Evolutionary conservation across 73 alveolate species (phyloP).

Genomic region (Blepharisma japonicum): DNA sequence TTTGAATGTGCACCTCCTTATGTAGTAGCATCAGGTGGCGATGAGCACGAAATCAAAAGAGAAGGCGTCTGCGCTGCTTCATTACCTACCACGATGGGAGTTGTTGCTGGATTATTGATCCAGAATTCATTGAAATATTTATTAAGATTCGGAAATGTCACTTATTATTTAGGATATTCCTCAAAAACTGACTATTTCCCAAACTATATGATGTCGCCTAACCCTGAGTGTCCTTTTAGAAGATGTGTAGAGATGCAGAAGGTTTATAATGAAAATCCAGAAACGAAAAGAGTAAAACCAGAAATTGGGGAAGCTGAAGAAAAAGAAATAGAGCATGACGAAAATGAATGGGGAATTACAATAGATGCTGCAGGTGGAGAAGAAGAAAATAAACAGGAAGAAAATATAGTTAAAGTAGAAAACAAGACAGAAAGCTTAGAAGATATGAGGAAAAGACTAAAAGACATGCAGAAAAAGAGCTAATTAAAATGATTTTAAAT

Average conservation of each 20-base stretch:
- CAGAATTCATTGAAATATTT: constrained; percentile 85
- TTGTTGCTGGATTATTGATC: constrained; percentile 92
- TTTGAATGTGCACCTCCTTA: constrained; percentile 99
- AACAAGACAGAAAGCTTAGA: constrained; percentile 13
- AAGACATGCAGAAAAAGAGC: constrained; percentile 7
- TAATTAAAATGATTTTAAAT: neutral
- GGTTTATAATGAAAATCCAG: neutral
- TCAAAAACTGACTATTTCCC: constrained; percentile 88
- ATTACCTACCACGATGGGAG: constrained; percentile 99
- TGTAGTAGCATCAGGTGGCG: constrained; percentile 93
- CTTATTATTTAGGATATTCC: constrained; percentile 83
- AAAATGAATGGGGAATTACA: constrained; percentile 22
- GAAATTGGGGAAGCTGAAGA: neutral
- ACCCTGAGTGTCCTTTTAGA: constrained; percentile 65
- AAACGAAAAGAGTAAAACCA: neutral
- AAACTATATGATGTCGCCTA: constrained; percentile 77
- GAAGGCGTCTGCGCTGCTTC: constrained; percentile 99
- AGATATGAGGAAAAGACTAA: constrained; percentile 16
- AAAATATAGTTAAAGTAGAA: neutral
- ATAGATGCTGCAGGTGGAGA: neutral
- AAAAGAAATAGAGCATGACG: neutral
- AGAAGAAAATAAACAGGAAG: neutral
- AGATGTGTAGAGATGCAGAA: neutral
- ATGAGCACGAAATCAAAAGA: constrained; percentile 91
- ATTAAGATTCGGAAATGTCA: constrained; percentile 83